Evolutionary conservation across 2,329 filamentous ascomycete species (phyloP).

Genomic region (Zymoseptoria ardabiliae): DNA sequence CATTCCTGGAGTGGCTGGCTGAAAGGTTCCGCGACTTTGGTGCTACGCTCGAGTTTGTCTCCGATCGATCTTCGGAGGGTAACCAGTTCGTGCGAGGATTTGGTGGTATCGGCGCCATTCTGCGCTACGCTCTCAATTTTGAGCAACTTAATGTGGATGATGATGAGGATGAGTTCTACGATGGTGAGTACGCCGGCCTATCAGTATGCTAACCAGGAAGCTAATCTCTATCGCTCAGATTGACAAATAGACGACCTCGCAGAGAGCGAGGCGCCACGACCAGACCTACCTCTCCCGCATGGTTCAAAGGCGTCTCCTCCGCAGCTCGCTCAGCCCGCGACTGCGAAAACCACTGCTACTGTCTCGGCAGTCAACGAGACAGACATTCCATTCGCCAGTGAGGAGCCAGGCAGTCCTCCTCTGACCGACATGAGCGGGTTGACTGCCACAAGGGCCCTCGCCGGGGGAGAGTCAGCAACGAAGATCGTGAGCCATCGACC

Average conservation of each 20-base stretch:
- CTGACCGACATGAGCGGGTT: not conserved
- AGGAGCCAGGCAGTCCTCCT: not conserved
- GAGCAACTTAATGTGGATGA: conserved; percentile 90
- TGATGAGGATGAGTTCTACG: conserved; percentile 71
- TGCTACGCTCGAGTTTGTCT: conserved; percentile 92
- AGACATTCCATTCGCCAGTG: conserved; percentile 5
- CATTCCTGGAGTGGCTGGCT: conserved; percentile 99
- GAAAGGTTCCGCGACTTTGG: conserved; percentile 98
- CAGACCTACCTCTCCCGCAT: conserved; percentile 42
- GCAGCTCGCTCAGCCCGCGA: conserved; percentile 26
- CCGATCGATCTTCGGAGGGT: conserved; percentile 92
- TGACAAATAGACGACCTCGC: conserved; percentile 66
- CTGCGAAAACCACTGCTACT: conserved; percentile 21
- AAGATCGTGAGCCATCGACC: conserved; percentile 20
- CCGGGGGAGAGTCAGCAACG: conserved; percentile 12
- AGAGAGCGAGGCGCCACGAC: conserved; percentile 72
- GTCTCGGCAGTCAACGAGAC: conserved; percentile 20
- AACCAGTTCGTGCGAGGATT: conserved; percentile 99
- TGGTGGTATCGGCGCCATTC: conserved; percentile 92
- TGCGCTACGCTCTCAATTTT: conserved; percentile 99
- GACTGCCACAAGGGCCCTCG: conserved; percentile 17
- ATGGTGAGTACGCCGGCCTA: too few species aligned
- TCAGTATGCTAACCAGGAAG: too few species aligned
- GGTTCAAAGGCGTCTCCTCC: conserved; percentile 50
- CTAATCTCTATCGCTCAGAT: conserved; percentile 46